Conservation (phyloP, 2,329 filamentous ascomycete species). For the Aspergillus piperis region DNA sequence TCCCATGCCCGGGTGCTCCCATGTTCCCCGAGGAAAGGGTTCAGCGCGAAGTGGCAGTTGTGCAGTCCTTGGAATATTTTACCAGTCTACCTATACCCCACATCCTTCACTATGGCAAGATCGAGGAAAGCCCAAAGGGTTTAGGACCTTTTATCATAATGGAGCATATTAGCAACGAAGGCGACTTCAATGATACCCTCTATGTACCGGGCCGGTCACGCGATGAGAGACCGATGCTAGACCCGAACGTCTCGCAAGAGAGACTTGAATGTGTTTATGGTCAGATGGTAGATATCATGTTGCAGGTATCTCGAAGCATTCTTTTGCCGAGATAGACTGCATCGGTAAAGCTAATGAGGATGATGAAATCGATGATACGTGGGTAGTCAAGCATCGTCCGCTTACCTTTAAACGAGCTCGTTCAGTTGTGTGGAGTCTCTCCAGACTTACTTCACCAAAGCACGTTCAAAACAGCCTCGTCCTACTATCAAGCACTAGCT, state of each 20-base stretch:
- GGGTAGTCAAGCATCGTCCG: slow-evolving; percentile 36
- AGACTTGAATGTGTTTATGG: slow-evolving; percentile 14
- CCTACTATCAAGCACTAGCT: slow-evolving; percentile 1
- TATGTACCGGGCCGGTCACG: not conserved
- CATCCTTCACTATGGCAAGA: slow-evolving; percentile 5
- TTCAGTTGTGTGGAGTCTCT: slow-evolving; percentile 35
- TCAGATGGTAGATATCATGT: slow-evolving; percentile 27
- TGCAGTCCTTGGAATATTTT: slow-evolving; percentile 21
- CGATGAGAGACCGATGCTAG: slow-evolving; percentile 10
- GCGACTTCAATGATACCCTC: not conserved
- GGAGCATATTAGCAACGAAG: slow-evolving; percentile 2
- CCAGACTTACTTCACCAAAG: slow-evolving; percentile 28
- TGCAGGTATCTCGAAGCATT: slow-evolving; percentile 38
- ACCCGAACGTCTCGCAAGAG: slow-evolving; percentile 11
- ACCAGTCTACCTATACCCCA: slow-evolving; percentile 20
- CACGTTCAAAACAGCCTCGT: not conserved
- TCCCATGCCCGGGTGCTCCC: slow-evolving; percentile 19
- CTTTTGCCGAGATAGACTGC: slow-evolving; percentile 37
- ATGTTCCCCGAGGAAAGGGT: slow-evolving; percentile 39
- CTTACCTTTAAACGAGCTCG: slow-evolving; percentile 46
- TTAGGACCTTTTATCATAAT: slow-evolving; percentile 6
- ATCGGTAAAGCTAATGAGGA: slow-evolving; percentile 31
- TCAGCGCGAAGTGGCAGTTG: slow-evolving; percentile 26
- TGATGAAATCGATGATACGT: slow-evolving; percentile 24
- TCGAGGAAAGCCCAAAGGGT: not conserved